Base-by-base conservation (phyloP, 495 filamentous ascomycete genomes). In the Penicillium atrosanguineum region DNA sequence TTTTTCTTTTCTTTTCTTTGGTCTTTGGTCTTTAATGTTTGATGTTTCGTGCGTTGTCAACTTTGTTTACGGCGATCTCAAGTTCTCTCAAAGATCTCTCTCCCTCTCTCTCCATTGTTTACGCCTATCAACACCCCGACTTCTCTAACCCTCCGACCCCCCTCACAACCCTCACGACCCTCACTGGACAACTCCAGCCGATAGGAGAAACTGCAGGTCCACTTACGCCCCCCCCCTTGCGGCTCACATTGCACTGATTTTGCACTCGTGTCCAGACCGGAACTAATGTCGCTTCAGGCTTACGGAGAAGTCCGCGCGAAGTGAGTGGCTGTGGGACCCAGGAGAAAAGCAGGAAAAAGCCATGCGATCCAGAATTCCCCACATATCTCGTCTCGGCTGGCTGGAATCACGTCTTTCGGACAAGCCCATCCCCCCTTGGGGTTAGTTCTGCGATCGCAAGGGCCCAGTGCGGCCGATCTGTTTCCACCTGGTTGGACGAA, bases 301-400 rank as follows among this genome's bases (percentile, higher is more conserved):
- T 51, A 55, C 60, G 60, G 60, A 53, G 48, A 59, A 59, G 48
- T 62, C 59, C 60, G 56, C 31, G 21, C 21, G 16, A 44, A 34
- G 53, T 34, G 37, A 50, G 42, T 55, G 52, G 52, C 34, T 59
- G 31, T 48, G 46, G 37, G 21, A 49, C 28, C 37, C 44, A 16
- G 48, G 47, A 49, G 56, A 46, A 36, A 19, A 39, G 43, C 31
- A 40, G 38, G 38, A 40, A 40, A 48, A 54, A 51, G 53, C 61
- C 58, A 61, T 56, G 44, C 55, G 59, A 56, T 56, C 52, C 52
- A 55, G 48, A 49, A 53, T 50, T 57, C 59, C 56, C 62, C 62
- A 62, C 62, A 63, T 41, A 55, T 53, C 50, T 63, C 53, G 48
- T 57, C 47, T 63, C 53, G 59, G 62, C 62, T 62, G 61, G 61